Evolutionary conservation across 306 rosid species (phyloP), one percentile per base, ranked within the genome.

Genomic region (Psophocarpus tetragonolobus): DNA sequence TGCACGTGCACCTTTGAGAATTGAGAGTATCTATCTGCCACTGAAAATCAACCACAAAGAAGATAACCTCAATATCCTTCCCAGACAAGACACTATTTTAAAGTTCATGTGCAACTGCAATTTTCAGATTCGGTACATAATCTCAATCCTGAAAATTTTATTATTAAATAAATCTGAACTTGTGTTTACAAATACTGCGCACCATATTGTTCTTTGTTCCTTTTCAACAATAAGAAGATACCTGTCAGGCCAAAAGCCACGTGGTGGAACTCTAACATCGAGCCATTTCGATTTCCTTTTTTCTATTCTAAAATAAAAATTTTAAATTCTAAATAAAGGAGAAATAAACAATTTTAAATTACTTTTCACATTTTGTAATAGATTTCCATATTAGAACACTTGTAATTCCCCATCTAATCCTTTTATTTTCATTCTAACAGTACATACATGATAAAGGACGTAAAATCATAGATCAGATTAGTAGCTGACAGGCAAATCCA

Each of bases 1-100:
- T 64, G 1, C 39, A n/a, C 33, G 6, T 62, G 4, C 27, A 56
- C 7, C 36, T 51, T 32, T 18, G 39, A 72, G 66, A 17, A n/a
- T n/a, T n/a, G 70, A 62, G n/a, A n/a, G n/a, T n/a, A n/a, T n/a
- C n/a, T n/a, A 29, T 29, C 24, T 21, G 53, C 18, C 54, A 24
- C 69, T 74, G 8, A 58, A 66, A 58, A 66, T 73, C 12, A 47
- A 20, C 33, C 12, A 64, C 60, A 61, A 70, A 29, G 20, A 29
- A 29, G 38, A 58, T 21, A 60, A 17, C n/a, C 27, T 13, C 39
- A n/a, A n/a, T 60, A 15, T 60, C 41, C 13, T 33, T 32, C 26
- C 2, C 17, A 33, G 26, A 61, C 68, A 56, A 56, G 17, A 10
- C 36, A 57, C 26, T 45, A 45, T 48, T 48, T 6, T 17, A 17